Conservation (phyloP, 352 stramenopile genomes). For the Plasmopara viticola region DNA sequence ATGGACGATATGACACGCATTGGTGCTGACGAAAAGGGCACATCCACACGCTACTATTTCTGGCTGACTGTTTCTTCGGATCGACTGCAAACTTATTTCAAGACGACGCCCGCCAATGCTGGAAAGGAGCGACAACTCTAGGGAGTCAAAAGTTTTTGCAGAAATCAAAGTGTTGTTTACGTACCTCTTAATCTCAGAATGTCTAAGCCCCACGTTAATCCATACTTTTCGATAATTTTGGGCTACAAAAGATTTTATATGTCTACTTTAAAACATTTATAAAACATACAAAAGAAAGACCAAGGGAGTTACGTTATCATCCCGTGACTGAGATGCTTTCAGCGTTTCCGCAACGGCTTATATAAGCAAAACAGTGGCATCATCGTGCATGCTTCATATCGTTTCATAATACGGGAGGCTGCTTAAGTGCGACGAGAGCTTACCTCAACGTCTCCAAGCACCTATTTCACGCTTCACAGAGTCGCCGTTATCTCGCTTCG, state of each 20-base stretch:
- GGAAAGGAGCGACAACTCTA: slow-evolving; percentile 31
- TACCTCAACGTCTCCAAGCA: slow-evolving; percentile 5
- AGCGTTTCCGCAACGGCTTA: slow-evolving; percentile 1
- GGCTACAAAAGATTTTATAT: no score
- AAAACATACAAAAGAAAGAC: no score
- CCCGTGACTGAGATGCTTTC: neutral
- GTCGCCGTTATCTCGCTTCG: neutral
- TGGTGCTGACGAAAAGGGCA: slow-evolving; percentile 14
- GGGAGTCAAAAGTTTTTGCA: neutral
- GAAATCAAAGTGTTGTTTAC: no score
- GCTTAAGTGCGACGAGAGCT: slow-evolving; percentile 7
- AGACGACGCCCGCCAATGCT: slow-evolving; percentile 32
- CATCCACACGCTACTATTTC: slow-evolving; percentile 52
- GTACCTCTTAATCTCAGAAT: no score
- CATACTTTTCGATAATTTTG: no score
- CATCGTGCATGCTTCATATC: slow-evolving; percentile 1
- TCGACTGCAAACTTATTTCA: slow-evolving; percentile 54
- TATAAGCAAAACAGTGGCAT: neutral
- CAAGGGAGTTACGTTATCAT: neutral
- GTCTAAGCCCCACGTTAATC: no score
- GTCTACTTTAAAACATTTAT: no score
- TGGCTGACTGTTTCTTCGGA: slow-evolving; percentile 35
- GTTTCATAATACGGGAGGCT: slow-evolving; percentile 5
- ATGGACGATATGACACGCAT: slow-evolving; percentile 82
- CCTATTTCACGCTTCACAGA: slow-evolving; percentile 6